Evolutionary conservation across 2,329 filamentous ascomycete genomes (phyloP).

Genomic region (Diaporthe sp.): DNA sequence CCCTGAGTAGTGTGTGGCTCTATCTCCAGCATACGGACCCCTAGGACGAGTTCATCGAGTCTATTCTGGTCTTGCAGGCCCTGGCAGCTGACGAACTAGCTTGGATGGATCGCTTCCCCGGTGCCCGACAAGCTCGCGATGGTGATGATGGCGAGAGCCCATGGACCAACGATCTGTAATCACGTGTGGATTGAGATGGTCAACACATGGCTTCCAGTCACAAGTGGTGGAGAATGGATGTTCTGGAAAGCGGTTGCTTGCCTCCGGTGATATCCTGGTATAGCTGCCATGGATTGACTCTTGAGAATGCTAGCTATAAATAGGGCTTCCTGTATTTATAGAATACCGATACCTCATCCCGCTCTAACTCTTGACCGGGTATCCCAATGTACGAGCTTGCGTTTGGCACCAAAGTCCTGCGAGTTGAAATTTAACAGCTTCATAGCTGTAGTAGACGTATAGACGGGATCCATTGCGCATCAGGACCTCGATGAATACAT

Average conservation of each 20-base stretch:
- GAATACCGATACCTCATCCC: not conserved
- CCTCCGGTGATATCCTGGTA: not conserved
- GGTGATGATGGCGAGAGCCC: not conserved
- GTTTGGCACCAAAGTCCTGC: not conserved
- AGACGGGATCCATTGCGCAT: no score
- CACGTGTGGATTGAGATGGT: not conserved
- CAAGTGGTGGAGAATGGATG: not conserved
- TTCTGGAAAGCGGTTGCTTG: not conserved
- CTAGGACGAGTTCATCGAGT: constrained; percentile 7
- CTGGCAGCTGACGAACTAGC: not conserved
- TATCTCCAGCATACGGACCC: constrained; percentile 42
- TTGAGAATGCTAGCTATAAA: not conserved
- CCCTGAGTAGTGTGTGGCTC: constrained; percentile 46
- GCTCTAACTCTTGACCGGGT: no score
- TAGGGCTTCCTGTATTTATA: not conserved
- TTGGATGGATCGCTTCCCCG: not conserved
- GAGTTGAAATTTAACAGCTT: no score
- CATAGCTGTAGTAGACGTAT: no score
- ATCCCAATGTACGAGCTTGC: not conserved
- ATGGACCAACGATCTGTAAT: not conserved
- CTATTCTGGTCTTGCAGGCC: not conserved
- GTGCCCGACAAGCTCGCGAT: not conserved
- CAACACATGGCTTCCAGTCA: not conserved
- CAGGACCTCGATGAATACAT: not conserved
- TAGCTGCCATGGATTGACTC: not conserved